Percentiles rank a stretch among this genome's conserved stretches.
Conservation (phyloP, 2,329 filamentous ascomycete genomes). For the Cucurbitaria berberidis region DNA sequence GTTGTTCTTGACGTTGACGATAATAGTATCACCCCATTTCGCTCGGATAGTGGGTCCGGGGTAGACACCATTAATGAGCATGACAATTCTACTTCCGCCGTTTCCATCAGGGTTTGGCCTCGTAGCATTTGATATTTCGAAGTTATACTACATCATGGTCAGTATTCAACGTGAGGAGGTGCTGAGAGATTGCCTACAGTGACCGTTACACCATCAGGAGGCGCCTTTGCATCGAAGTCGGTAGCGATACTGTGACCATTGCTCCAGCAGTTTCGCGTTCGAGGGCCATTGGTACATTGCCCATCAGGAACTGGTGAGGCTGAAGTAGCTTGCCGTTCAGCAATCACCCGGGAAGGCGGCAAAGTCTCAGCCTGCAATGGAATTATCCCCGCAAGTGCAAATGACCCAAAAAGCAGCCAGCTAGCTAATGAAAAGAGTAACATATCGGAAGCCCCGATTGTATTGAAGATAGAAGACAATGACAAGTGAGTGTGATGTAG, state of each 20-base stretch:
- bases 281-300: slow-evolving; percentile 50
- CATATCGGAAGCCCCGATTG: slow-evolving; percentile 28
- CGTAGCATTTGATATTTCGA: slow-evolving; percentile 52
- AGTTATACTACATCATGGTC: slow-evolving; percentile 39
- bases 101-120: slow-evolving; percentile 48
- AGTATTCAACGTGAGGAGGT: background rate
- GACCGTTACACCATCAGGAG: slow-evolving; percentile 47
- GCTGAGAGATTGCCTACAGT: slow-evolving; percentile 22
- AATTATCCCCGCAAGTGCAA: slow-evolving; percentile 32
- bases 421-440: slow-evolving; percentile 29
- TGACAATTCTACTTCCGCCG: slow-evolving; percentile 40
- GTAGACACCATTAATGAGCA: slow-evolving; percentile 61
- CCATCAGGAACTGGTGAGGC: slow-evolving; percentile 29
- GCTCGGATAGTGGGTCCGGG: slow-evolving; percentile 63
- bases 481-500: slow-evolving; percentile 11
- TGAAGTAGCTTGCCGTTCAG: slow-evolving; percentile 32
- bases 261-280: slow-evolving; percentile 52
- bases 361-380: slow-evolving; percentile 26
- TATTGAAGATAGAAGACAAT: slow-evolving; percentile 3
- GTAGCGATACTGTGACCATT: slow-evolving; percentile 53
- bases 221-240: slow-evolving; percentile 54
- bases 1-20: slow-evolving; percentile 50
- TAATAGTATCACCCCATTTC: slow-evolving; percentile 49
- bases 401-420: slow-evolving; percentile 35
- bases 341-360: slow-evolving; percentile 21